Base-by-base conservation (phyloP, 2,329 filamentous ascomycete species). In the Colletotrichum euphorbiae region DNA sequence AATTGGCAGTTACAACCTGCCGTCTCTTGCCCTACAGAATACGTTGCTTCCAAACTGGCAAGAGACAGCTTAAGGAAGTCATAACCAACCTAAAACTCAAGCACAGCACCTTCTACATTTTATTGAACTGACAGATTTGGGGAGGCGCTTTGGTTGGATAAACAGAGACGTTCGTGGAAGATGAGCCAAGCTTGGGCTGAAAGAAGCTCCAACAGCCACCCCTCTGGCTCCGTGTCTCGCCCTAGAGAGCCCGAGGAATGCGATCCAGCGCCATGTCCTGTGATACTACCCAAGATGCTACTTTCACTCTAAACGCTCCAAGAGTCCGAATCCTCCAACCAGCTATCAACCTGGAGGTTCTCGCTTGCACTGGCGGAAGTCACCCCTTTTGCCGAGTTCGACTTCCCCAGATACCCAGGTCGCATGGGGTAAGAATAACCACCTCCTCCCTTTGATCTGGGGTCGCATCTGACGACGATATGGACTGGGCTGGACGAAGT, bases 231-330 rank as follows among this genome's bases (percentile, higher is more conserved):
- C 21, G 28, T 57, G 55, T 57, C 40, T 46, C 55, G 40, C 55
- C 40, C 40, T 57, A 46, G 55, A 45, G 19, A 40, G 24, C 55
- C 21, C n/a, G 40, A 57, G 55, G 55, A 57, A 57, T 57, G 55
- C 21, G 7, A 33, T n/a, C 24, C 24, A 57, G 28, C 38, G 12
- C 55, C 28, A 33, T 45, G 40, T 33, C 8, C 40, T 42, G 40
- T 28, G n/a, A n/a, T 31, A 33, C 24, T 24, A 24, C 28, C 24
- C 6, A 42, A 8, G 11, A 6, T 28, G 40, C 38, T 31, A 11
- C 24, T 33, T 19, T 45, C 24, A 33, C 24, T 12, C 11, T 2
- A 12, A 4, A 11, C 33, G 11, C 15, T 24, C 17, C 55, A 57
- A 45, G 55, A 31, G 40, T 31, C n/a, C 40, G 28, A 46, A 42